phyloP scores from a whole-genome alignment of 257 asterid genomes.

The Forsythia viridissima region DNA sequence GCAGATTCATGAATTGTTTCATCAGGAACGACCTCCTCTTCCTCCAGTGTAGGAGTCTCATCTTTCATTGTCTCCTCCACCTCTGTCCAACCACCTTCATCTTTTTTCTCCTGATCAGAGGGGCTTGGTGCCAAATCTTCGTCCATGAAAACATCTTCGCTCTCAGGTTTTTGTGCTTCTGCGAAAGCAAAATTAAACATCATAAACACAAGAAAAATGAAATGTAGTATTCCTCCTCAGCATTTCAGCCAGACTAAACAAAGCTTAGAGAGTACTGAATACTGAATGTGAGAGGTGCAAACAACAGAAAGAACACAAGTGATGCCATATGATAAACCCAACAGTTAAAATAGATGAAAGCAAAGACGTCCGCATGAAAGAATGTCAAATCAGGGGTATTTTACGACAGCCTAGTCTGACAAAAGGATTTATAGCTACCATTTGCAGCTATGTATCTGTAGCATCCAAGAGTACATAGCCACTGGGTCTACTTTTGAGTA shows the following conservation, averaged over 20 bases:
- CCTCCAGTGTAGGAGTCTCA: slow-evolving; percentile 46
- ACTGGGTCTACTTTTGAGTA: background rate
- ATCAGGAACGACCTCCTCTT: slow-evolving; percentile 63
- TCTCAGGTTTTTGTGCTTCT: slow-evolving; percentile 69
- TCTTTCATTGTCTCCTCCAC: slow-evolving; percentile 52
- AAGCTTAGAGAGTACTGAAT: background rate
- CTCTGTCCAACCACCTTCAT: slow-evolving; percentile 66
- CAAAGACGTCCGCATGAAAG: background rate
- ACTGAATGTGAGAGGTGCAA: background rate
- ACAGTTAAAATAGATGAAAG: background rate
- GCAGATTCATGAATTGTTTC: slow-evolving; percentile 79
- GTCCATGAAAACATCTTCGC: slow-evolving; percentile 95
- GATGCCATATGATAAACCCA: background rate
- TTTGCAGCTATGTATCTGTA: slow-evolving; percentile 1
- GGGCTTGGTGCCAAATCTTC: slow-evolving; percentile 64
- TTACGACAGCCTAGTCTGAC: background rate
- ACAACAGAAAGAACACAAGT: slow-evolving; percentile 7
- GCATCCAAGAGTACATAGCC: background rate
- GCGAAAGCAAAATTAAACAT: slow-evolving; percentile 27
- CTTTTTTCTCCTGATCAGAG: slow-evolving; percentile 55
- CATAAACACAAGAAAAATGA: slow-evolving; percentile 1
- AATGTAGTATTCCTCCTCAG: slow-evolving; percentile 6
- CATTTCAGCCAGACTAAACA: slow-evolving; percentile 17
- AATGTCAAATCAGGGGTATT: slow-evolving; percentile 3
- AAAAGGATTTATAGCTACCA: background rate